These are phyloP conservation scores for Mangifera indica DNA, from an alignment of 345 rosid species.

Conservation along the genomic window DNA sequence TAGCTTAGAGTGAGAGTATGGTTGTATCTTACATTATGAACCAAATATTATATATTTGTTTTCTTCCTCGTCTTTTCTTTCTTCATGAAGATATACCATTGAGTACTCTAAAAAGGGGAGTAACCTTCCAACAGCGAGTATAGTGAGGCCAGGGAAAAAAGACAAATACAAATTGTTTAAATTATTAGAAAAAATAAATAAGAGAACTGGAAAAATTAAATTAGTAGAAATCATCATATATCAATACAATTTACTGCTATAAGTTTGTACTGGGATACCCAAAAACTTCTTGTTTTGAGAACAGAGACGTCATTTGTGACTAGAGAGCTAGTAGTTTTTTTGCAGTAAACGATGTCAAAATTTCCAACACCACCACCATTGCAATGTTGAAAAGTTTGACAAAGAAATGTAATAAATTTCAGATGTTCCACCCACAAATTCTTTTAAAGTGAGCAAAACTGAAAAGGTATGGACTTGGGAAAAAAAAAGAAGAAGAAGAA, in stretches of 20 bases:
- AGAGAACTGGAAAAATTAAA: neutral
- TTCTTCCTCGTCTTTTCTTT: neutral
- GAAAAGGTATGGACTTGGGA: neutral
- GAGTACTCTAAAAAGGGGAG: neutral
- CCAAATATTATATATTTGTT: neutral
- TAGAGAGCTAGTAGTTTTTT: neutral
- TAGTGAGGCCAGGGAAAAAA: neutral
- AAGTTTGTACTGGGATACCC: neutral
- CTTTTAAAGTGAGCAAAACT: neutral
- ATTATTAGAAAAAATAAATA: neutral
- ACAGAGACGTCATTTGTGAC: neutral
- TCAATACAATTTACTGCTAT: neutral
- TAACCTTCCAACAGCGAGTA: neutral
- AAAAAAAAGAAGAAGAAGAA: neutral
- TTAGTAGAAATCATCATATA: neutral
- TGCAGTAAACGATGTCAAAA: neutral
- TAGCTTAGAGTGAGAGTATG: neutral
- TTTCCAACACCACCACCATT: neutral
- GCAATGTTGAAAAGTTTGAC: neutral
- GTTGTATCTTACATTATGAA: neutral
- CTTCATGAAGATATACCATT: too few species aligned
- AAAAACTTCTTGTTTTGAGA: neutral
- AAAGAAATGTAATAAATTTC: neutral
- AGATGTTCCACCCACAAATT: conserved; percentile 1
- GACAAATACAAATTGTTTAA: too few species aligned